Evolutionary conservation across 495 filamentous ascomycete species (phyloP), one percentile per base, ranked within the genome.

Genomic region (Penicillium diatomitis): DNA sequence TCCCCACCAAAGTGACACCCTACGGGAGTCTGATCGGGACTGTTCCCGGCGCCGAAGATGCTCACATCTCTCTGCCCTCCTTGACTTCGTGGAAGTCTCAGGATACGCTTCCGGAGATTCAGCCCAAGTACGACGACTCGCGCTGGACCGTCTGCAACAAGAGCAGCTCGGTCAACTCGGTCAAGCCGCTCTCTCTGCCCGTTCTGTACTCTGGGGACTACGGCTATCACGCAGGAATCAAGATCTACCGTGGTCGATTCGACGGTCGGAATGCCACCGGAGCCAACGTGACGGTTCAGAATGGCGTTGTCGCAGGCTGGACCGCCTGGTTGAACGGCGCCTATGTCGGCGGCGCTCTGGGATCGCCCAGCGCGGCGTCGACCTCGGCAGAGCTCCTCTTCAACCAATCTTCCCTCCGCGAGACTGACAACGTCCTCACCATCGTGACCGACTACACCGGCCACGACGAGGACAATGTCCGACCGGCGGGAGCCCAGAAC

Each of bases 201-300:
- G 57, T 64, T 0, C 64, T 70, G 2, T 87, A 82, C 54, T 71
- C 73, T 0, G 76, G 73, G 32, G 86, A 90, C 59, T 88, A 90
- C 53, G 83, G 85, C n/a, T 90, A 78, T 59, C 73, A 86, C 47
- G 71, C 76, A 0, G 86, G 85, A 7, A 72, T 70, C 5, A 69
- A 84, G 4, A 51, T 90, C 32, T 90, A 79, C 62, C 75, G 86
- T 3, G 86, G 84, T n/a, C 74, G 78, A 47, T 90, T 90, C 62
- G 46, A 63, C 31, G 60, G 55, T 3, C 32, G 36, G 0, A 75
- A 63, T 9, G 79, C 84, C 4, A 81, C 64, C 0, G 80, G 85
- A 1, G 61, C 68, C n/a, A 84, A 88, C 48, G 48, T 62, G 1
- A 71, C 60, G 1, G 80, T 80, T 0, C 73, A 78, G 57, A 85